Evolutionary conservation across 495 filamentous ascomycete genomes (phyloP), one percentile per base, ranked within the genome.

Genomic region (Hypomontagnella submonticulosa): DNA sequence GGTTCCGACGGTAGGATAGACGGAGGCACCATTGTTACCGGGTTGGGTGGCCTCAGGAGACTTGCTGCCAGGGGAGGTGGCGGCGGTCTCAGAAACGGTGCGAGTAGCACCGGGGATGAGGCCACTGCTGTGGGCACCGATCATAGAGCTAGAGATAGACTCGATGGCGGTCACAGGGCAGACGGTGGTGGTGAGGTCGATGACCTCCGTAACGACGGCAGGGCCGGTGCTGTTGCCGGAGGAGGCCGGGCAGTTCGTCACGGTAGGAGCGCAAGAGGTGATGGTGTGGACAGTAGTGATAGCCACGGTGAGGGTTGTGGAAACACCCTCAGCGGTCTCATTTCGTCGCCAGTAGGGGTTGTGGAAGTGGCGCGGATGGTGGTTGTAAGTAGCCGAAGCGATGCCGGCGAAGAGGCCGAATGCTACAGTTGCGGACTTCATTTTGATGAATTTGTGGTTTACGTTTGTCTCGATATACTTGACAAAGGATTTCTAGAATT

Each of bases 201-300:
- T 65, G 44, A 77, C 76, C 71, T 81, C 76, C 12, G 80, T 82
- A 53, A 83, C 75, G 9, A 79, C 41, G 20, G 75, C 73, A 12
- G 79, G 63, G 37, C 72, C 78, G 40, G 72, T 75, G 33, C 78
- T 71, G 61, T 73, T 72, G 48, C 57, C 71, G 46, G 75, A 72
- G 57, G 69, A 73, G 27, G 83, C 83, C 4, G 87, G 87, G 81
- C 88, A 90, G 77, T 87, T 79, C 33, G 84, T 88, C 43, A 90
- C 80, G 11, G 81, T 86, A 7, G 87, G 70, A 27, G 84, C 84
- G 67, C 87, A 90, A 48, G 83, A 84, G 33, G 82, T 88, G 69
- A 89, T 81, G 13, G 88, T 89, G 54, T 84, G 74, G 64, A 84
- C 77, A 57, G 79, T 79, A 11, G 88, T 90, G 40, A 83, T 77